Base-by-base conservation (phyloP, 176 grass and related monocot species). In the Phyllostachys edulis region DNA sequence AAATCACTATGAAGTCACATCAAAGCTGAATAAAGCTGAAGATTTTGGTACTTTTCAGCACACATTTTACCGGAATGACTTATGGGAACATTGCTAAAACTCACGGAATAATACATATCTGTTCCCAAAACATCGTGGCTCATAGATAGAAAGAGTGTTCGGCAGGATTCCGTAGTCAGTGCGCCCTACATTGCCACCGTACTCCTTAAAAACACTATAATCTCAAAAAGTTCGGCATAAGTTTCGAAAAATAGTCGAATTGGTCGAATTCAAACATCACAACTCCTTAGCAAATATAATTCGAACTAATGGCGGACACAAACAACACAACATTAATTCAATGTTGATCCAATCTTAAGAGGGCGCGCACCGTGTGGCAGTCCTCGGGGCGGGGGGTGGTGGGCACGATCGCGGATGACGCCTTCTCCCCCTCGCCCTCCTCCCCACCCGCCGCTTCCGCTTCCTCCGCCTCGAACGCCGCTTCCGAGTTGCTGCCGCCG, bases 361-460 rank as follows among this genome's bases (percentile, higher is more conserved):
- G 29, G 63, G 75, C 0, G 73, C 91, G 67, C 52, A 94, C 94
- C 90, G 87, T 86, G 44, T 89, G 67, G 64, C 61, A 94, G 50
- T 97, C 94, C 56, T 94, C 94, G 0, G 90, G 83, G 7, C 90
- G 85, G 81, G 85, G 85, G 17, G 18, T 84, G 40, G 94, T 90
- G 6, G 94, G 69, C 7, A 97, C 88, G 66, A 97, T 92, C 63
- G 94, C 94, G 63, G 85, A 89, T 11, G 92, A 78, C 18, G 85
- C 67, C 84, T 97, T 94, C 37, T 90, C 94, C 11, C 80, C 90
- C 6, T 74, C 90, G 54, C 75, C 76, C 32, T 68, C 85, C 9
- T 42, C 88, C 24, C 41, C 73, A 38, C 15, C 36, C 11, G 16
- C 32, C 32, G 32, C 32, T 2, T 34, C 32, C 32, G 32, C 32